A percentile compares a stretch with the other conserved stretches of the same genome.
Evolutionary conservation across 352 stramenopile species (phyloP).

Genomic region (Globisporangium solare): DNA sequence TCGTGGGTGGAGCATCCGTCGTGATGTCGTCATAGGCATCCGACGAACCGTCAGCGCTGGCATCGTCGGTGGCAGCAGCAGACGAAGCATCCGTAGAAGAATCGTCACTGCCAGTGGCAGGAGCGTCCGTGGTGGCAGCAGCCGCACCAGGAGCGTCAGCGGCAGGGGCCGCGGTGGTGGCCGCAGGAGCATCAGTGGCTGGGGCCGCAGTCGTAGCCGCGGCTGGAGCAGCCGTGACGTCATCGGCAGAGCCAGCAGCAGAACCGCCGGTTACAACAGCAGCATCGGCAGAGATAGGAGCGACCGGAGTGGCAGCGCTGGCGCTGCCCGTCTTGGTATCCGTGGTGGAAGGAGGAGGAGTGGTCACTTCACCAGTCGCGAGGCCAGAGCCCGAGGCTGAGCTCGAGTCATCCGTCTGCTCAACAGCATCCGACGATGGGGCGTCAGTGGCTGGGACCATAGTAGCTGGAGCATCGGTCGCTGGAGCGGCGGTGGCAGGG

Average conservation of each 20-base stretch:
- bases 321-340: no score
- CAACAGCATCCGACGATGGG: neutral
- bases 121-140: conserved; percentile 4
- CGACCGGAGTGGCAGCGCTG: no score
- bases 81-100: no score
- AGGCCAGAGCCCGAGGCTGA: no score
- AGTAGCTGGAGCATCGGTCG: conserved; percentile 11
- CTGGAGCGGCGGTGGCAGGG: conserved; percentile 4
- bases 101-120: conserved; percentile 6
- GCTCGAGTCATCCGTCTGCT: no score
- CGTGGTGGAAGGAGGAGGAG: neutral
- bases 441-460: conserved; percentile 11
- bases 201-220: conserved; percentile 8
- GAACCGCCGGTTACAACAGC: no score
- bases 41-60: no score
- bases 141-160: conserved; percentile 6
- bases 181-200: conserved; percentile 6
- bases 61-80: no score
- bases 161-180: conserved; percentile 9
- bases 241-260: no score
- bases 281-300: no score
- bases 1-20: no score
- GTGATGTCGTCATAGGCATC: no score
- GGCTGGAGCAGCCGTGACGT: neutral
- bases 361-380: conserved; percentile 3